These are phyloP conservation scores for Diaporthe longicolla DNA, from an alignment of 2,329 filamentous ascomycete genomes.

Conservation along the genomic window DNA sequence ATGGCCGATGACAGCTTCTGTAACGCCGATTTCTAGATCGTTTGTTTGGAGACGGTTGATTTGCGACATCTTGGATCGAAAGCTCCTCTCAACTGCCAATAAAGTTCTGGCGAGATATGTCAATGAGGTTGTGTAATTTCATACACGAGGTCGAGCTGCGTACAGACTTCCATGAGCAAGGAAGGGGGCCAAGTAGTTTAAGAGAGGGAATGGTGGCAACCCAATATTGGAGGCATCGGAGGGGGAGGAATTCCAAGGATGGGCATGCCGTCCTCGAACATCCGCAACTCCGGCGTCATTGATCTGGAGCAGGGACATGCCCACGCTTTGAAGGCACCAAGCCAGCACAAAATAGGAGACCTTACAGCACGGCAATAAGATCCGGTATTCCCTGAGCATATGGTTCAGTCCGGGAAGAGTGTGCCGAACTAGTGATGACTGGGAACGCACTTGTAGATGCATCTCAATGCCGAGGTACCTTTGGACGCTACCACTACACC, in stretches of 20 bases:
- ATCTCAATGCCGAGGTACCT: slow-evolving; percentile 24
- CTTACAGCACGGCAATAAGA: background rate
- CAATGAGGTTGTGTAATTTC: background rate
- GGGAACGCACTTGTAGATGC: slow-evolving; percentile 15
- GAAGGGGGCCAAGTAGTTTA: too few species aligned
- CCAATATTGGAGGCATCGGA: background rate
- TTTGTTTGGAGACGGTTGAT: slow-evolving; percentile 40
- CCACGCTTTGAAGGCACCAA: background rate
- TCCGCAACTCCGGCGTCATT: slow-evolving; percentile 29
- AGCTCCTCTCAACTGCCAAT: too few species aligned
- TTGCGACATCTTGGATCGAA: slow-evolving; percentile 13
- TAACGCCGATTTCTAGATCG: slow-evolving; percentile 64
- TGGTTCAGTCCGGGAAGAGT: background rate
- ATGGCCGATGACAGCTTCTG: slow-evolving; percentile 66
- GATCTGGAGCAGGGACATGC: slow-evolving; percentile 12
- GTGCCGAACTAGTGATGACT: slow-evolving; percentile 8
- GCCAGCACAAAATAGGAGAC: background rate
- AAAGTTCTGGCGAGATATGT: background rate
- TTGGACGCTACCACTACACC: slow-evolving; percentile 12
- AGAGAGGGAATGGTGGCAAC: background rate
- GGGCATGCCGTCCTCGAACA: slow-evolving; percentile 21
- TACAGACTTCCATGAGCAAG: background rate
- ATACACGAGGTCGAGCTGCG: background rate
- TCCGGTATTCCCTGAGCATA: background rate
- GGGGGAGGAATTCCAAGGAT: background rate